Evolutionary conservation across 2,329 filamentous ascomycete genomes (phyloP), one percentile per base, ranked within the genome.

Genomic region (Calonectria hawksworthii): DNA sequence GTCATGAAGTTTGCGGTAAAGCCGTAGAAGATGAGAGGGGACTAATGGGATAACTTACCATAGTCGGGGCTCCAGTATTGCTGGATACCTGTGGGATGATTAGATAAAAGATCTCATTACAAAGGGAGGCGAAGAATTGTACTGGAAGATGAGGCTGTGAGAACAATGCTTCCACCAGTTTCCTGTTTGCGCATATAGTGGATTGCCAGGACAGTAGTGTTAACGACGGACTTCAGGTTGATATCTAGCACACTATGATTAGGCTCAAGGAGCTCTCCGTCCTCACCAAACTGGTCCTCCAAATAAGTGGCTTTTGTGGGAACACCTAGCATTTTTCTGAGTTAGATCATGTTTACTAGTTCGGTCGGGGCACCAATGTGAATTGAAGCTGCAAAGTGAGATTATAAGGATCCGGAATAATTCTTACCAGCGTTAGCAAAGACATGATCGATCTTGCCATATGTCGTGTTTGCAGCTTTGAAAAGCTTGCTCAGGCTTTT

Each of bases 11-110:
- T 3, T 23, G 26, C 5, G 10, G 13, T 16, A n/a, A 26, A 32
- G 30, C 28, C 9, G 5, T 9, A 54, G 2, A 32, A 8, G 21
- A n/a, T 56, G 21, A 16, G 8, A 21, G 16, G 14, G 3, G 3
- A 21, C 11, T n/a, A 32, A 3, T 2, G 32, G 23, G 10, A 16
- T 18, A 21, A 7, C n/a, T 21, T 9, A 30, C 56, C 36, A 28
- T 63, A 63, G 23, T 63, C 56, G 18, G 56, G 56, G 23, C 56
- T 63, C 56, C 56, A 63, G 56, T 63, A 63, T 14, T 23, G 56
- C 41, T 63, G 56, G 13, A 63, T 63, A 2, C 56, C 56, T 63
- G 7, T 28, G 4, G 26, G 18, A 8, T 26, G 23, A 28, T 63
- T 41, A 38, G n/a, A 2, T 13, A 41, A 63, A 8, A 28, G 18